These are phyloP conservation scores for Phymatotrichopsis omnivora DNA, from an alignment of 2,329 filamentous ascomycete genomes.

Conservation along the genomic window DNA sequence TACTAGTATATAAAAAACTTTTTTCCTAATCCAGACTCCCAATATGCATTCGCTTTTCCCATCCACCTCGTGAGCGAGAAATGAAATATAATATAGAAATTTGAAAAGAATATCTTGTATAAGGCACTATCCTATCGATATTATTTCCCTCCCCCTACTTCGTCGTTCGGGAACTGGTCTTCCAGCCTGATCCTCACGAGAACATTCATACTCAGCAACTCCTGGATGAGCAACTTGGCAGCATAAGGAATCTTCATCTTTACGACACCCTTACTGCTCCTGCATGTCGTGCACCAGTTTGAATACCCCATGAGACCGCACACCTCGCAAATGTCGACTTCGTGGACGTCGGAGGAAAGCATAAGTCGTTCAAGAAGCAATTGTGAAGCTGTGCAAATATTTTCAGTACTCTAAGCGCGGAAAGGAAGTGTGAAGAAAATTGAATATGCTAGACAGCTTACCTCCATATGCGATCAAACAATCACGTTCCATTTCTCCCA, in stretches of 20 bases:
- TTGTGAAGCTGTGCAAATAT: conserved; percentile 55
- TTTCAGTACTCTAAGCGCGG: background rate
- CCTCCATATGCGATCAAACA: conserved; percentile 88
- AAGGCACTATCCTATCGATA: too few species aligned
- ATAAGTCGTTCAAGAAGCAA: conserved; percentile 86
- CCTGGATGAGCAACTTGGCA: conserved; percentile 89
- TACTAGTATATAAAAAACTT: too few species aligned
- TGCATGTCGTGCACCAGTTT: conserved; percentile 89
- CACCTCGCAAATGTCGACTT: conserved; percentile 85
- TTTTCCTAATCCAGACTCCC: too few species aligned
- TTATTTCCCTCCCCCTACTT: conserved; percentile 20
- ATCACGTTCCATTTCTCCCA: conserved; percentile 98
- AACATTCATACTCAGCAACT: conserved; percentile 98
- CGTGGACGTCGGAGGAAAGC: conserved; percentile 82
- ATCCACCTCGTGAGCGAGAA: too few species aligned
- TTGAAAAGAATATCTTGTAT: too few species aligned
- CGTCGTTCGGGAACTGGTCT: conserved; percentile 96
- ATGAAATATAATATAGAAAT: too few species aligned
- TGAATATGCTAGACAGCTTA: conserved; percentile 1
- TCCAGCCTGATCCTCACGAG: conserved; percentile 80
- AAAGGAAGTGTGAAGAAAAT: background rate
- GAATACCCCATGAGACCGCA: conserved; percentile 94
- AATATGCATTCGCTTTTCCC: too few species aligned
- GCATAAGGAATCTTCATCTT: conserved; percentile 97
- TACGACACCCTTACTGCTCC: conserved; percentile 71